These are phyloP conservation scores for Sextonia rubra DNA, from an alignment of 164 flowering plant genomes.

Conservation along the genomic window DNA sequence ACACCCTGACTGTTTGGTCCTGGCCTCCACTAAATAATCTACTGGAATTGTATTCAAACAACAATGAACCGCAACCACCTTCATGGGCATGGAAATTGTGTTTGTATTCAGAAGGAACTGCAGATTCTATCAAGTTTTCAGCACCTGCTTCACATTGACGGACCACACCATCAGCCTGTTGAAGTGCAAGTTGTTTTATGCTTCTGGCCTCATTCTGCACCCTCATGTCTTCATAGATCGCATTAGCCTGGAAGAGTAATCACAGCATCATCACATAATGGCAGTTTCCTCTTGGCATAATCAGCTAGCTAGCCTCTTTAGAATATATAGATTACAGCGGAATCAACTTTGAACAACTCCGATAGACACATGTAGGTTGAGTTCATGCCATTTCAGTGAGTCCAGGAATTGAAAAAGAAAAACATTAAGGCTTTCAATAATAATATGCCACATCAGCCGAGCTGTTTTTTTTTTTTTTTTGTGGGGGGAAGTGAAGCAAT, in stretches of 20 bases:
- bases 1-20: constrained; percentile 71
- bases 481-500: too few relatives aligned
- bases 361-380: too few relatives aligned
- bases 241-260: constrained; percentile 54
- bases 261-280: background rate
- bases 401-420: too few relatives aligned
- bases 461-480: too few relatives aligned
- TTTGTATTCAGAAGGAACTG: constrained; percentile 55
- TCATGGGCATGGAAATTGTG: constrained; percentile 76
- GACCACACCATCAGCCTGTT: constrained; percentile 91
- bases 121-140: constrained; percentile 55
- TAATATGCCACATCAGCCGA: too few relatives aligned
- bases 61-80: constrained; percentile 79
- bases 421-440: too few relatives aligned
- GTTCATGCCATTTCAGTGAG: too few relatives aligned
- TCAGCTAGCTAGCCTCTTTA: too few relatives aligned
- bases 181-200: constrained; percentile 62
- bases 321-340: too few relatives aligned
- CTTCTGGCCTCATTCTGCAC: constrained; percentile 57
- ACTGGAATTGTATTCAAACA: constrained; percentile 64
- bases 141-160: constrained; percentile 83
- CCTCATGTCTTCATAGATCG: constrained; percentile 65
- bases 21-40: constrained; percentile 87
- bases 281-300: background rate
- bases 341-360: too few relatives aligned